phyloP scores from a whole-genome alignment of 2,329 filamentous ascomycete species.

The Stachybotrys chlorohalonatus region DNA sequence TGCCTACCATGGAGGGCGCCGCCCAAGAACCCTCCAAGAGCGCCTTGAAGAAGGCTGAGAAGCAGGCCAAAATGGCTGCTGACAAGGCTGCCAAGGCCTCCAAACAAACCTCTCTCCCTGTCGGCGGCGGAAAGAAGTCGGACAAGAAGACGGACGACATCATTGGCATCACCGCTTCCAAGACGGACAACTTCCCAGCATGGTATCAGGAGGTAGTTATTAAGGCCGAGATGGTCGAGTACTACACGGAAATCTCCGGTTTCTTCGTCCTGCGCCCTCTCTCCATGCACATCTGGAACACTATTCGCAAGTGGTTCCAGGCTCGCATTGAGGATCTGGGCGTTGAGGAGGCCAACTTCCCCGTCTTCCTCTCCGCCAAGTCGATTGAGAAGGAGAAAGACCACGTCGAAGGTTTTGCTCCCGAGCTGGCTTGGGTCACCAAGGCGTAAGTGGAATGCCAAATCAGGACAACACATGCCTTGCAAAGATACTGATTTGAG shows the following conservation, averaged over 20 bases:
- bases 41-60: slow-evolving; percentile 57
- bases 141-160: slow-evolving; percentile 46
- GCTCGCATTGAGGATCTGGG: slow-evolving; percentile 79
- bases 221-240: slow-evolving; percentile 96
- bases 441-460: slow-evolving; percentile 50
- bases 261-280: slow-evolving; percentile 85
- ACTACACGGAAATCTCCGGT: slow-evolving; percentile 88
- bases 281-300: slow-evolving; percentile 59
- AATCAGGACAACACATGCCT: neutral
- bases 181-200: slow-evolving; percentile 77
- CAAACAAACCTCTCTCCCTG: slow-evolving; percentile 40
- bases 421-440: slow-evolving; percentile 83
- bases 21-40: slow-evolving; percentile 43
- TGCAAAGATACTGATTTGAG: slow-evolving; percentile 1
- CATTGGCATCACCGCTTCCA: slow-evolving; percentile 81
- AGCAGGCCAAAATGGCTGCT: slow-evolving; percentile 51
- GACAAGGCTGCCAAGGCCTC: slow-evolving; percentile 55
- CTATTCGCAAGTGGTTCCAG: slow-evolving; percentile 59
- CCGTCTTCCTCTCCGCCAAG: slow-evolving; percentile 88
- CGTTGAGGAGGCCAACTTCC: slow-evolving; percentile 93
- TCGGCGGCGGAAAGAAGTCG: slow-evolving; percentile 49
- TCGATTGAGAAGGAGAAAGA: slow-evolving; percentile 85
- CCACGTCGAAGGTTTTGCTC: slow-evolving; percentile 97
- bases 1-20: slow-evolving; percentile 18
- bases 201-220: slow-evolving; percentile 98